Base-by-base conservation (phyloP, 1,284 basidiomycete species). In the Golubevia pallescens region DNA sequence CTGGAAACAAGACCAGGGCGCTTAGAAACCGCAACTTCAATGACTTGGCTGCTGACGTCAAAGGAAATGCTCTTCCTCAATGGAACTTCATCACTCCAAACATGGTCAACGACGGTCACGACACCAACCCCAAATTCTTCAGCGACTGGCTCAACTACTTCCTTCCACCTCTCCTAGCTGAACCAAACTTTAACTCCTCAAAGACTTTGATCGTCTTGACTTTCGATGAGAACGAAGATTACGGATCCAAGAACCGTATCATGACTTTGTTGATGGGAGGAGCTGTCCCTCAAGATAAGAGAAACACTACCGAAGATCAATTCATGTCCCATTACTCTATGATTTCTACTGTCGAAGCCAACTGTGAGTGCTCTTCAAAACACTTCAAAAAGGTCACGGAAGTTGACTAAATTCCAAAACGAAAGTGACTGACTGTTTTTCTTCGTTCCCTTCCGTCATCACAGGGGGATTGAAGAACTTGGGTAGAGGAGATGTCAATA, bases 41-140 rank as follows among this genome's bases (percentile, higher is more conserved):
- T 66, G 87, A 90, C 78, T 69, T 78, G 20, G 76, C 72, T 16
- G 76, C 67, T 8, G 90, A 91, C 62, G 62, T 86, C 52, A 88
- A 87, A 58, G 88, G 88, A 28, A 81, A 88, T 58, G 86, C 86
- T 1, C 78, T 92, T 24, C 89, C 90, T 6, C 90, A 91, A 73
- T 91, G 90, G 89, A 79, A 86, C 32, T 91, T 90, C 76, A 85
- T 92, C 62, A 91, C 91, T 0, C 91, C 91, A n/a, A 91, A 91
- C 82, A 79, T 90, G 61, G 87, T 88, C 32, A 86, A 88, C 80
- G 89, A 90, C 73, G 89, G 86, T 0, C 76, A 91, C 72, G 91
- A 92, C 80, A 91, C 90, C 6, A 88, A 87, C 24, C 84, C 90
- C 74, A 87, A 86, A 58, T 90, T 89, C 71, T 85, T 87, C 28